Base-by-base conservation (phyloP, 2,329 filamentous ascomycete genomes). In the Colletotrichum godetiae region DNA sequence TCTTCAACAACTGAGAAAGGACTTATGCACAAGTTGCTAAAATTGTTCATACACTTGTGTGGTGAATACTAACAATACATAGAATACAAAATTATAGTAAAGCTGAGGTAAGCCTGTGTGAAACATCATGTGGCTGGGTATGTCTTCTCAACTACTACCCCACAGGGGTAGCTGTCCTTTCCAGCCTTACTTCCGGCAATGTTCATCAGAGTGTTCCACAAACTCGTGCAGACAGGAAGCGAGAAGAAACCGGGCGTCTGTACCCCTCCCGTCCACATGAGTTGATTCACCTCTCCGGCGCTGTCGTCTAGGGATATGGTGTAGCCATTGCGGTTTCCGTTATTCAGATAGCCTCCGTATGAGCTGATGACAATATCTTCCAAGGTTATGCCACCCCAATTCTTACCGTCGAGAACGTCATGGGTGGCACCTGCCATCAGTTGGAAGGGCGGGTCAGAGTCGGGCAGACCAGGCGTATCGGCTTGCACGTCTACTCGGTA, bases 331-430 rank as follows among this genome's bases (percentile, higher is more conserved):
- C 63, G 68, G 46, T 67, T 60, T 11, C 68, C 63, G 12, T 67
- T 71, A 1, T 27, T 27, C 3, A 57, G 1, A 12, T 71, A 67
- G 1, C 56, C 68, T 8, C 55, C 10, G 27, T 65, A 73, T 2
- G 69, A 59, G 19, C 60, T 63, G 60, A 73, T 37, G 10, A 73
- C 71, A 3, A 73, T 56, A 12, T 73, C 71, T 12, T 73, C 56
- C 4, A 73, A 11, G 12, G 67, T 70, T 13, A 70, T 37, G 15
- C 59, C 68, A 13, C 46, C 68, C 68, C 68, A 71, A 0, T 31
- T 55, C n/a, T 49, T 68, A n/a, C 68, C 68, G 24, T 67, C 63
- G 5, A 67, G 64, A 6, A 71, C 62, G 55, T 70, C 67, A 3
- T 53, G 15, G 0, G 61, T 70, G 5, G 42, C 63, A 3, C 68